phyloP scores from a whole-genome alignment of 768 basidiomycete genomes.

The Rubroboletus satanas region DNA sequence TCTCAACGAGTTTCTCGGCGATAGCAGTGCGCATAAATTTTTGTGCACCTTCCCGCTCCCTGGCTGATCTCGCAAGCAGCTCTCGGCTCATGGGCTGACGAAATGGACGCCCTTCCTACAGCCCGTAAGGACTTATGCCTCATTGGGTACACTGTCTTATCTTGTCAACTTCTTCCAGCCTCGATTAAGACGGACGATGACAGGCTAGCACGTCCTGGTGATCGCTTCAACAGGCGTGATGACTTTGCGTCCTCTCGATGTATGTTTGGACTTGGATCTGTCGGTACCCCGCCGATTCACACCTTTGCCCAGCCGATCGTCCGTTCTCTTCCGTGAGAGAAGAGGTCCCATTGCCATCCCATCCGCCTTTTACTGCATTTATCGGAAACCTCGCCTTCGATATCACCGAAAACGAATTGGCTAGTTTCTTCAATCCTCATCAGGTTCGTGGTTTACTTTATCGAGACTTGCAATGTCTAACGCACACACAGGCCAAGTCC shows the following conservation, averaged over 20 bases:
- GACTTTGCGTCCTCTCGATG: conserved; percentile 62
- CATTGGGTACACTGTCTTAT: conserved; percentile 11
- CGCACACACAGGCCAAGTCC: conserved; percentile 56
- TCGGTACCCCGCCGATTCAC: conserved; percentile 9
- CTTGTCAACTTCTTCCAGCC: conserved; percentile 40
- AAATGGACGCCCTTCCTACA: conserved; percentile 90
- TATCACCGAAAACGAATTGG: conserved; percentile 78
- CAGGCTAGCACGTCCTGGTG: conserved; percentile 41
- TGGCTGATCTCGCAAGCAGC: conserved; percentile 40
- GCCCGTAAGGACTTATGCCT: conserved; percentile 66
- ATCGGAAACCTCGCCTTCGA: conserved; percentile 96
- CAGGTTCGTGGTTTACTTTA: conserved; percentile 41
- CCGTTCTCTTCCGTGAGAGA: conserved; percentile 62
- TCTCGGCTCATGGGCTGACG: conserved; percentile 96
- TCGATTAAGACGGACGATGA: conserved; percentile 70
- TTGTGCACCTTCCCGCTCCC: conserved; percentile 7
- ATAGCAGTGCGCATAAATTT: conserved; percentile 56
- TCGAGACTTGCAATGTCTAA: neutral
- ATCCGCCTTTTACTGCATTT: conserved; percentile 95
- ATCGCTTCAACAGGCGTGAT: conserved; percentile 56
- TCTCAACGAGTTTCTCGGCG: conserved; percentile 88
- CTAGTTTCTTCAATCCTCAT: conserved; percentile 68
- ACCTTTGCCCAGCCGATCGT: conserved; percentile 48
- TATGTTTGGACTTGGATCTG: conserved; percentile 35
- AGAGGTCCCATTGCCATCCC: conserved; percentile 92